Percentiles rank a stretch among this genome's conserved stretches.
Conservation (phyloP, 768 basidiomycete species). For the Auriscalpium orientale region DNA sequence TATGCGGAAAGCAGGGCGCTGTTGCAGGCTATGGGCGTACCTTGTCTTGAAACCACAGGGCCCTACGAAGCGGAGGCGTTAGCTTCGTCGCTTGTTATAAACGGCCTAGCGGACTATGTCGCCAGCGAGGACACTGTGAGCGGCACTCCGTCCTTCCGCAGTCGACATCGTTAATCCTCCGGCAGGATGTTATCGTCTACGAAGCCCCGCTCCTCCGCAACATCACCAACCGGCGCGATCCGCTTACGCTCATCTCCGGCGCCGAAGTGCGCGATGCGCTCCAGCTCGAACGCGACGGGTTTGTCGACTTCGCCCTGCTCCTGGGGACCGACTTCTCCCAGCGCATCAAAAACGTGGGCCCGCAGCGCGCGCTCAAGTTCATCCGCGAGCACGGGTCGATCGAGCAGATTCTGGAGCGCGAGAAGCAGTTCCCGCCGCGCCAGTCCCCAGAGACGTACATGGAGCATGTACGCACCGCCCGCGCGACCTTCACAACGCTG, state of each 20-base stretch:
- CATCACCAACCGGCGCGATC: constrained; percentile 49
- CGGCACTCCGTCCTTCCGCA: background rate
- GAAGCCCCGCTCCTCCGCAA: constrained; percentile 79
- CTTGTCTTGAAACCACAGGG: constrained; percentile 58
- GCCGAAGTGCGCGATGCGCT: constrained; percentile 51
- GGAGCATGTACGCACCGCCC: constrained; percentile 52
- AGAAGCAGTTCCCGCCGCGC: constrained; percentile 43
- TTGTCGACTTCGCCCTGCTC: constrained; percentile 79
- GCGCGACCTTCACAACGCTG: constrained; percentile 55
- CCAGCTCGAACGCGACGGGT: constrained; percentile 47
- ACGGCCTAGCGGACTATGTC: constrained; percentile 79
- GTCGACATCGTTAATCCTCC: background rate
- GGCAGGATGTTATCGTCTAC: constrained; percentile 74
- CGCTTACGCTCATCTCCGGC: constrained; percentile 61
- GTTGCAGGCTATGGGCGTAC: constrained; percentile 74
- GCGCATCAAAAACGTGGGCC: constrained; percentile 78
- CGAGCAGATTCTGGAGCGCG: constrained; percentile 53
- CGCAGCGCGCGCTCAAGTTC: constrained; percentile 65
- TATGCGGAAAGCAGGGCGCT: constrained; percentile 68
- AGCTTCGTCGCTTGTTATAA: constrained; percentile 66
- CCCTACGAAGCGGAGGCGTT: constrained; percentile 83
- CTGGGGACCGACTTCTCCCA: constrained; percentile 89
- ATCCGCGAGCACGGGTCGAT: constrained; percentile 68
- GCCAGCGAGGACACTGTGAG: constrained; percentile 84
- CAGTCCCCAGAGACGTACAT: constrained; percentile 47